phyloP scores from a whole-genome alignment of 768 basidiomycete genomes.

The Mrakia gelida region DNA sequence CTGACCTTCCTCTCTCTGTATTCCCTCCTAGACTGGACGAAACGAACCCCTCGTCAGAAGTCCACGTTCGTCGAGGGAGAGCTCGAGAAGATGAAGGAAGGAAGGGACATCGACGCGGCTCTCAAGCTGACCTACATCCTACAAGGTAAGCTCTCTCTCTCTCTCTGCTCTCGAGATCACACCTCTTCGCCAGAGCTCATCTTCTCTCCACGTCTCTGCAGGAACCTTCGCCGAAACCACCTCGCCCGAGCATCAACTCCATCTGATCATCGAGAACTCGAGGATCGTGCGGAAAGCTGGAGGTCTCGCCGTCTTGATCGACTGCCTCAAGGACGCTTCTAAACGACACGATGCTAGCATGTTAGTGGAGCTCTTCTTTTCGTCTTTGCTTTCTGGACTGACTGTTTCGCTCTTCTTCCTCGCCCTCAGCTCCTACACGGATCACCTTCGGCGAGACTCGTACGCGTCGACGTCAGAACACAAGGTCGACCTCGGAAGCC shows the following conservation, averaged over 20 bases:
- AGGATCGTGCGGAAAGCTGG: constrained; percentile 77
- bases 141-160: constrained; percentile 59
- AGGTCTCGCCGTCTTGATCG: constrained; percentile 74
- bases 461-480: background rate
- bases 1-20: background rate
- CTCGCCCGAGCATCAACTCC: constrained; percentile 88
- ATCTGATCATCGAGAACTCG: constrained; percentile 93
- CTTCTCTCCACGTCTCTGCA: constrained; percentile 39
- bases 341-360: constrained; percentile 79
- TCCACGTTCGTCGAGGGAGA: background rate
- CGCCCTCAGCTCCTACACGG: background rate
- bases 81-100: constrained; percentile 12
- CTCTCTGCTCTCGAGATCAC: background rate
- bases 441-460: constrained; percentile 9
- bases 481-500: background rate
- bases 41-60: background rate
- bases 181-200: background rate
- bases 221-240: constrained; percentile 87
- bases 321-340: constrained; percentile 84
- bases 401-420: background rate
- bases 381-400: background rate
- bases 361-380: constrained; percentile 46
- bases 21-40: background rate
- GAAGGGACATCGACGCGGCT: constrained; percentile 53
- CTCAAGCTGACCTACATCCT: constrained; percentile 82